Evolutionary conservation across 805 yeast species (phyloP), one percentile per base, ranked within the genome.

Genomic region (Blastobotrys parvus): DNA sequence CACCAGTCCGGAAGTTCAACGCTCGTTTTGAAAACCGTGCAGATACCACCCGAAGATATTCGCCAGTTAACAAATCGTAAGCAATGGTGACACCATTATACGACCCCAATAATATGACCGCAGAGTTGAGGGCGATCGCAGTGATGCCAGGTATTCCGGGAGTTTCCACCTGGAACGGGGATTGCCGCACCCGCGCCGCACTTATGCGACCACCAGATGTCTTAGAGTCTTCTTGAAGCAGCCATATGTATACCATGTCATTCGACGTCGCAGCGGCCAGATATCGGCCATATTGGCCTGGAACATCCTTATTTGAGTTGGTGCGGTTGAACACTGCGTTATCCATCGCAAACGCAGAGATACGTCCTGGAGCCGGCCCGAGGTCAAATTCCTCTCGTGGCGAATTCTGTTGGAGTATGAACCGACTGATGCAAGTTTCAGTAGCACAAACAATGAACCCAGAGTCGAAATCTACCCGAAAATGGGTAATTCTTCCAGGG

Each of bases 111-210:
- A 59, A 49, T 10, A 60, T 39, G 3, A 59, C 59, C 17, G 49
- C 55, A 0, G 63, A 45, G 40, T 60, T 60, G 32, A 58, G 20
- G 2, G 63, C 57, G n/a, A 59, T 37, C 8, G 53, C 48, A 2
- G 59, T 51, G 20, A 56, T 46, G 19, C 49, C 46, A 10, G 58
- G 58, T 35, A 35, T 8, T 8, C 32, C 16, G 10, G 44, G 33
- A 5, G 25, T 48, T 7, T 29, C 39, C 13, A 44, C 45, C 29
- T 48, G 44, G 41, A 49, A 49, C 2, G 55, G 55, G 1, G 53
- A 45, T 21, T 39, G 48, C 4, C 42, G 33, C 5, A 35, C 40
- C n/a, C 53, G 30, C 20, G 43, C 8, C 1, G 53, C 49, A 2
- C 25, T n/a, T 17, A 51, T 43, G 3, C 37, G 42, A 23, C 29